phyloP scores from a whole-genome alignment of 164 flowering plant species.

The Dillenia suffruticosa region DNA sequence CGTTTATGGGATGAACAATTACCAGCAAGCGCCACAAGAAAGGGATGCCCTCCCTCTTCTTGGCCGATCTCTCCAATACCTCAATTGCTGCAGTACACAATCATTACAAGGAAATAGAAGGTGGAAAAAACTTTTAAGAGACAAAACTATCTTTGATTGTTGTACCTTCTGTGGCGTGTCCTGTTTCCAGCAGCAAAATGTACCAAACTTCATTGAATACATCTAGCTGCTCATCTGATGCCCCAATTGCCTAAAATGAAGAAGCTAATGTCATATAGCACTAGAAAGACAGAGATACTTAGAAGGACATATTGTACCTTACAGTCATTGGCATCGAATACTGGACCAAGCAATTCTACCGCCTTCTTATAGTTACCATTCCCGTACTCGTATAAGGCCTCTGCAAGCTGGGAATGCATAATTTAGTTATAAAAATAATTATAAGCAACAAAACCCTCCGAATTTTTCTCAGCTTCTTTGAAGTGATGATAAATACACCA shows the following conservation, averaged over 20 bases:
- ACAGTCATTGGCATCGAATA: slow-evolving; percentile 56
- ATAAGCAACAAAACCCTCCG: not conserved
- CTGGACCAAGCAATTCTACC: slow-evolving; percentile 58
- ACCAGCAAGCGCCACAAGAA: slow-evolving; percentile 88
- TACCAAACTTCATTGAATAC: slow-evolving; percentile 83
- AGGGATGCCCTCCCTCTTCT: slow-evolving; percentile 58
- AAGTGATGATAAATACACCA: no score
- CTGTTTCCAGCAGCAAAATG: slow-evolving; percentile 47
- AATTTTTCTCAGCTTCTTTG: no score
- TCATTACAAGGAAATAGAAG: not conserved
- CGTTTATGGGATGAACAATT: slow-evolving; percentile 1
- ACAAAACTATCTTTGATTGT: not conserved
- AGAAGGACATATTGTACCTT: slow-evolving; percentile 45
- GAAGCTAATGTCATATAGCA: not conserved
- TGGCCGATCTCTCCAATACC: slow-evolving; percentile 50
- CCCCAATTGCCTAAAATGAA: slow-evolving; percentile 59
- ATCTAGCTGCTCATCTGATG: slow-evolving; percentile 88
- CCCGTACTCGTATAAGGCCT: slow-evolving; percentile 70
- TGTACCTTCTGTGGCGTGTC: slow-evolving; percentile 48
- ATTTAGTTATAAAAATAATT: not conserved
- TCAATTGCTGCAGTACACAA: slow-evolving; percentile 49
- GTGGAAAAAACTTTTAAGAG: not conserved
- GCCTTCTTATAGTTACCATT: slow-evolving; percentile 46
- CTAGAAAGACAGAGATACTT: not conserved
- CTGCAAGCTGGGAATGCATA: slow-evolving; percentile 62